Base-by-base conservation (phyloP, 441 rosid genomes). In the Adansonia madagascariensis region DNA sequence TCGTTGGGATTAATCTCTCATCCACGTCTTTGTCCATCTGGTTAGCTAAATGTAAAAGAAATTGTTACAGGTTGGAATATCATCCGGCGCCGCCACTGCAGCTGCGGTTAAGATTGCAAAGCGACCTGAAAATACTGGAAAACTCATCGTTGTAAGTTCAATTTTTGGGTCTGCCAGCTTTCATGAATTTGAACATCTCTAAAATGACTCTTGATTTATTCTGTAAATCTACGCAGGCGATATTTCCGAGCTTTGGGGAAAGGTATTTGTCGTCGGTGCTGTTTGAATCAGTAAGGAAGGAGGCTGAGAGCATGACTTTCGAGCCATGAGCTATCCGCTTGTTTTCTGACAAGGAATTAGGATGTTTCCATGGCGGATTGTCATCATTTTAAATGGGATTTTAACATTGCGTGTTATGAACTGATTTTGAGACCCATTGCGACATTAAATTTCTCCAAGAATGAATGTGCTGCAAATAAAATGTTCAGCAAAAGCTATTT, bases 81-180 rank as follows among this genome's bases (percentile, higher is more conserved):
- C 98, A 71, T 94, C 97, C 0, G 97, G 98, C 61, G 98, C 93
- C 15, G 96, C 98, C 43, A 86, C 98, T 0, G 90, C 92, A 0
- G 97, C 98, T 20, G 97, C 97, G 65, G 84, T 92, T 68, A 85
- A 86, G 84, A 85, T 90, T 46, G 96, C 98, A 4, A 92, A 88
- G 89, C 89, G 88, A 82, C 95, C 91, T 18, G 96, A 92, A 83
- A 89, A 88, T 75, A 92, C 91, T 1, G 87, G 88, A 67, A 89
- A 88, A 85, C 87, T 90, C 65, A 85, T 91, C 0, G 88, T 88
- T 62, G 97, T 89, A 87, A 83, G 91, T 85, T 80, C 8, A 46
- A 18, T 18, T 18, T 6, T n/a, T 4, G 43, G 43, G 44, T 43
- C 20, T 9, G 17, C 8, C 12, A 15, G 0, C n/a, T 10, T 39